Evolutionary conservation across 2,329 filamentous ascomycete species (phyloP).

Genomic region (Malbranchea cinnamomea): DNA sequence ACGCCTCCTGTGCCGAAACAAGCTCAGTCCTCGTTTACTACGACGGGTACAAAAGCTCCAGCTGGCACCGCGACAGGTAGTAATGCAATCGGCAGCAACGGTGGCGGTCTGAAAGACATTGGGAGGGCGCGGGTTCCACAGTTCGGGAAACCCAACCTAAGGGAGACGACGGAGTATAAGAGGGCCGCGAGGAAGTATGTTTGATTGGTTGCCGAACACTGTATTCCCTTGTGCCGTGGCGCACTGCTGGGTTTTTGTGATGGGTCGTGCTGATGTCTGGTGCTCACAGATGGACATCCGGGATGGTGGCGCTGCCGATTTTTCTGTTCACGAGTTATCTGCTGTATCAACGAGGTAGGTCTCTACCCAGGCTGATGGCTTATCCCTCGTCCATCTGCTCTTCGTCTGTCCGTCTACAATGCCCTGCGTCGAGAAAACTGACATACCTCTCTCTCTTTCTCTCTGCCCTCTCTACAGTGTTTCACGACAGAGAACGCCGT

Average conservation of each 20-base stretch:
- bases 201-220: neutral
- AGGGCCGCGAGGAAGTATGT: constrained; percentile 22
- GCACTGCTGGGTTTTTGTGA: neutral
- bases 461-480: constrained; percentile 3
- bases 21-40: neutral
- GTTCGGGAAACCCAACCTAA: constrained; percentile 17
- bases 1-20: neutral
- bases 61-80: too few relatives aligned
- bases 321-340: constrained; percentile 15
- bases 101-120: too few relatives aligned
- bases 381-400: neutral
- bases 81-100: too few relatives aligned
- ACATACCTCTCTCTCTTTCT: neutral
- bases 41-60: constrained; percentile 1
- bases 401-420: neutral
- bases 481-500: constrained; percentile 7
- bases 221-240: neutral
- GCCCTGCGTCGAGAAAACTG: neutral
- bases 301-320: constrained; percentile 16
- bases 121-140: neutral
- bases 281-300: constrained; percentile 13
- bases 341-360: constrained; percentile 15
- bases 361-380: neutral
- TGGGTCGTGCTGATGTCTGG: neutral
- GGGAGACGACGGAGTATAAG: constrained; percentile 28